Base-by-base conservation (phyloP, 108 stramenopile genomes). In the Hondaea fermentalgiana region DNA sequence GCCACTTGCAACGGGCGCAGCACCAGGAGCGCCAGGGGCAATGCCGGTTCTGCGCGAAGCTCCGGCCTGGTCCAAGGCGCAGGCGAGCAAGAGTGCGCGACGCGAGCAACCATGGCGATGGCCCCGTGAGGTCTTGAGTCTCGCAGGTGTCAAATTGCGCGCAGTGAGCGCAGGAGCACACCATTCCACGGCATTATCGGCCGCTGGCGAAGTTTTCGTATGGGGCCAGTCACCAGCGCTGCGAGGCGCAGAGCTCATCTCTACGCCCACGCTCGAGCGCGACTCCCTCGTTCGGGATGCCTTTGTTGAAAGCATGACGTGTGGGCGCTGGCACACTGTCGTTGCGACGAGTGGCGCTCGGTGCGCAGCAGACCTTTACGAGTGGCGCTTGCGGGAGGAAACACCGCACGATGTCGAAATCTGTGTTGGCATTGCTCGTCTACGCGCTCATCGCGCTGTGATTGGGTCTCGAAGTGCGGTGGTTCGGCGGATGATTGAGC, bases 41-140 rank as follows among this genome's bases (percentile, higher is more conserved):
- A 14, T 69, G 10, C 64, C 64, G 3, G 5, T 69, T 16, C 17
- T 42, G 42, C 64, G 64, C 6, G 64, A 69, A 0, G 64, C 25
- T 6, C 64, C 64, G 42, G 10, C 8, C 0, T 69, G 64, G 64
- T 14, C 14, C 1, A 69, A 69, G 25, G 64, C 64, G 64, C 25
- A 42, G 35, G 64, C 64, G 10, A 69, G 35, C 25, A 69, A 69
- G 64, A 10, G 64, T 69, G 8, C 64, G 25, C 25, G 64, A 16
- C 35, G 42, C 4, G 76, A 53, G 51, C 76, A 83, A 45, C 76
- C 76, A n/a, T 83, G 76, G 76, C 76, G 76, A 12, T 83, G 76
- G 76, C 76, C 76, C 6, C 45, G 51, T 2, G 14, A 21, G 10
- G 49, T 83, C 19, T 12, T 45, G 19, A 6, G 25, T 16, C 45